These are phyloP conservation scores for Cyclospora cayetanensis DNA, from an alignment of 169 alveolate genomes.

Conservation along the genomic window DNA sequence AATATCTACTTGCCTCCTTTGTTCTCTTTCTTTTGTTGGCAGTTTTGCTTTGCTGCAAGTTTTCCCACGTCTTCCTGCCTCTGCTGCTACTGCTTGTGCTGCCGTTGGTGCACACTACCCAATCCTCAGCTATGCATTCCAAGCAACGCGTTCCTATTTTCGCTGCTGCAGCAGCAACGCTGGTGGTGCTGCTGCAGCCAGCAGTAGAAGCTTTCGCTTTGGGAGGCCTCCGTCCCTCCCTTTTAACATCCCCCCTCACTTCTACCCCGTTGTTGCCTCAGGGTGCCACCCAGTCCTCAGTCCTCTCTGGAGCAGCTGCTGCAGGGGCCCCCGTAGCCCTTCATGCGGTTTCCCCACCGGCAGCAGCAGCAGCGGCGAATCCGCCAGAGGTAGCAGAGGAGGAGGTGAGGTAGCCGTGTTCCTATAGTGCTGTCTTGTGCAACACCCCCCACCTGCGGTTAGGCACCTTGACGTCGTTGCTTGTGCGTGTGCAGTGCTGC, in stretches of 20 bases:
- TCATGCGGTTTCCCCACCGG: neutral
- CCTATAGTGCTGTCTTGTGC: too few relatives aligned
- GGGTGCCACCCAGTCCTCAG: neutral
- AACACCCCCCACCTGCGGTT: too few relatives aligned
- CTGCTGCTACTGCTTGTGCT: neutral
- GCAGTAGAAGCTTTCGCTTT: neutral
- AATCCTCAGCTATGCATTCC: neutral
- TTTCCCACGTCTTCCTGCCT: neutral
- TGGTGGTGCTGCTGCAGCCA: neutral
- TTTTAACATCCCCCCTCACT: neutral
- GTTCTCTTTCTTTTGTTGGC: neutral
- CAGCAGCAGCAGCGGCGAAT: conserved; percentile 4
- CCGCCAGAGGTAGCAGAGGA: neutral
- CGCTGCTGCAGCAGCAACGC: neutral
- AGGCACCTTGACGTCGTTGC: too few relatives aligned
- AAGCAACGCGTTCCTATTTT: neutral
- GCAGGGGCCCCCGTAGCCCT: neutral
- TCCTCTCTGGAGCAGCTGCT: neutral
- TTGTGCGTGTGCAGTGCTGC: too few relatives aligned
- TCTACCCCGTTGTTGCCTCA: neutral
- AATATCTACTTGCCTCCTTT: neutral
- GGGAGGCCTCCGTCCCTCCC: neutral
- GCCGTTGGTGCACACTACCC: neutral
- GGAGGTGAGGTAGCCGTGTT: neutral
- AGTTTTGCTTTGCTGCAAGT: neutral